Conservation (phyloP, 2,329 filamentous ascomycete genomes). For the Metarhizium brunneum region DNA sequence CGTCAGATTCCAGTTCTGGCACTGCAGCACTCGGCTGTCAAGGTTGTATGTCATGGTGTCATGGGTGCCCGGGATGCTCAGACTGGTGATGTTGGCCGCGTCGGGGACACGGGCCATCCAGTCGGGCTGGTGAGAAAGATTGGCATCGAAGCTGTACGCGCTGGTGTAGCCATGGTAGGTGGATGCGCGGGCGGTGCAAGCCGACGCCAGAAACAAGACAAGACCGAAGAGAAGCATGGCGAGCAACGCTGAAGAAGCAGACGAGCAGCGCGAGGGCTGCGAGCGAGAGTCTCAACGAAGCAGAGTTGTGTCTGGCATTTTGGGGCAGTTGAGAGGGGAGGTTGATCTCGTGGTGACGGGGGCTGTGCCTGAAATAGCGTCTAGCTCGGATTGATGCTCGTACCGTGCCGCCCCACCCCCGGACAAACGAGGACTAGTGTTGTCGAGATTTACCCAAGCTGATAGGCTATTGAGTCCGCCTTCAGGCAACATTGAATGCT, state of each 20-base stretch:
- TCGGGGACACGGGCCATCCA: conserved; percentile 38
- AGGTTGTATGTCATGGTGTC: conserved; percentile 41
- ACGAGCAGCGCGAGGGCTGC: not conserved
- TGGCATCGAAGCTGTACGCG: conserved; percentile 32
- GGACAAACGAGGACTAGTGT: too few species aligned
- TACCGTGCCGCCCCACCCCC: too few species aligned
- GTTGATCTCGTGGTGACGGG: not conserved
- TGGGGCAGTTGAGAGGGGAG: too few species aligned
- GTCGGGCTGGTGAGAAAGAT: conserved; percentile 18
- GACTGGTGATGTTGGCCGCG: conserved; percentile 26
- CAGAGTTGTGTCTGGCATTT: not conserved
- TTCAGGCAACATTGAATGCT: too few species aligned
- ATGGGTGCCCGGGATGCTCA: conserved; percentile 43
- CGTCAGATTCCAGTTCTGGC: conserved; percentile 36
- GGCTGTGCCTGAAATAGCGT: too few species aligned
- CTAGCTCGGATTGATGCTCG: too few species aligned
- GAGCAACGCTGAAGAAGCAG: not conserved
- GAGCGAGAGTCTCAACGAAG: not conserved
- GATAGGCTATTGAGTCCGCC: too few species aligned
- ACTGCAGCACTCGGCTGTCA: conserved; percentile 26
- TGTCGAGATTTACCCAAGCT: too few species aligned
- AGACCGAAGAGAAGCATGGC: not conserved
- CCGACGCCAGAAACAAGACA: not conserved
- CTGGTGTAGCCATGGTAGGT: conserved; percentile 18
- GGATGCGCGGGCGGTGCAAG: not conserved